Evolutionary conservation across 164 flowering plant genomes (phyloP), one percentile per base, ranked within the genome.

Genomic region (Macadamia tetraphylla): DNA sequence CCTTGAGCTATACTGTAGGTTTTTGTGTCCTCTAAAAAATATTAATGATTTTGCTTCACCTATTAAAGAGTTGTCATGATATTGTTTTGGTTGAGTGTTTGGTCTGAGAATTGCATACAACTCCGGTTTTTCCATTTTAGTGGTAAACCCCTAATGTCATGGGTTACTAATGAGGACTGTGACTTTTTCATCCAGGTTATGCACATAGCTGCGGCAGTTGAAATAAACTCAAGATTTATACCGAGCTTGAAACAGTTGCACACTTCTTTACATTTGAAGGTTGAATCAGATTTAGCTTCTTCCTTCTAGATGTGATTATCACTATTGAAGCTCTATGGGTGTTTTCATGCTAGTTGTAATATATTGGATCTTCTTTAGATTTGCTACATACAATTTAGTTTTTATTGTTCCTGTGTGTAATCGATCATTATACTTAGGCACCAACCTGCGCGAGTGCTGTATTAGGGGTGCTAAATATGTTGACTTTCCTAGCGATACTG

Each of bases 191-290:
- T 75, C 64, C 77, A 94, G 99, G 99, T 92, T 56, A 94, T 94
- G 98, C 98, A 94, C 80, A 94, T 94, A 78, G 97, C 97, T 48
- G 95, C 97, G 62, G 97, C 89, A 65, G 81, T 77, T 69, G 97
- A 94, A 78, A 83, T 88, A 58, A 92, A 94, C 73, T 82, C 89
- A 62, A 83, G 88, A 78, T 80, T 90, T 65, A 66, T 94, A 32
- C 99, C 99, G 44, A 90, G 81, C 48, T 73, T 94, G 88, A 89
- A 86, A 73, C 82, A 75, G 67, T 80, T 94, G 57, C 97, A 90
- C 65, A 62, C 85, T 61, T 67, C 97, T 40, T 77, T 94, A 18
- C 76, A 86, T 66, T 75, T 91, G 53, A 94, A 94, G 95, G 99
- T 90, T 66, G 42, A 65, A 23, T 58, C 1, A 15, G 30, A 30